These are phyloP conservation scores for Lichtheimia ramosa DNA, from an alignment of 371 early-diverging fungal species.

Conservation along the genomic window DNA sequence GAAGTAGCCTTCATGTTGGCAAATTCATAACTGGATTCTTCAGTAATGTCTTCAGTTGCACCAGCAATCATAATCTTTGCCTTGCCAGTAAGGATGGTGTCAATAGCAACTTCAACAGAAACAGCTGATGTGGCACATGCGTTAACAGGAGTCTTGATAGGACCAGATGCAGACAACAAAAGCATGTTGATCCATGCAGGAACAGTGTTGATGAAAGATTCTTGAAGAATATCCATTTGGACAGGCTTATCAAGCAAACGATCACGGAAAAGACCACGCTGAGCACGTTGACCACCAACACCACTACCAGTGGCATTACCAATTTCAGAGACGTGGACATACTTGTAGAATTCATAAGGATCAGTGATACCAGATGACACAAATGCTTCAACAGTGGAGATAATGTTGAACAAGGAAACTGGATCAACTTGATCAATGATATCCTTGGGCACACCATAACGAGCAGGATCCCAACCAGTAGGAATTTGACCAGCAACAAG, in stretches of 20 bases:
- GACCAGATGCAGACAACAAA: conserved; percentile 90
- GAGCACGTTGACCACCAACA: conserved; percentile 84
- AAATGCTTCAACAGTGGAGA: conserved; percentile 93
- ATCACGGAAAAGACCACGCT: conserved; percentile 78
- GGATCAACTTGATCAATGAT: conserved; percentile 90
- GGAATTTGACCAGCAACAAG: conserved; percentile 96
- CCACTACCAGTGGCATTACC: conserved; percentile 91
- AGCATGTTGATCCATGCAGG: conserved; percentile 98
- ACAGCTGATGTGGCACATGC: conserved; percentile 95
- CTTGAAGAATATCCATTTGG: conserved; percentile 94
- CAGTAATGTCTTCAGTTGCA: conserved; percentile 92
- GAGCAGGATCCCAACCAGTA: conserved; percentile 92
- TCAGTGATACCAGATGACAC: conserved; percentile 93
- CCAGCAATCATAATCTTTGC: conserved; percentile 95
- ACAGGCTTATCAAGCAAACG: conserved; percentile 84
- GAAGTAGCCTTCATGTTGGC: conserved; percentile 97
- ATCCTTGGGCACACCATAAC: conserved; percentile 95
- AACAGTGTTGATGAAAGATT: conserved; percentile 95
- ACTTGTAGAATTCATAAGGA: conserved; percentile 96
- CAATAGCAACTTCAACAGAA: conserved; percentile 91
- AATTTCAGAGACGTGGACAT: conserved; percentile 93
- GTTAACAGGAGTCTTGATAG: conserved; percentile 95
- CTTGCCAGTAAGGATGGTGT: conserved; percentile 88
- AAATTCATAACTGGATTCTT: conserved; percentile 94
- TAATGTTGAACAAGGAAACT: conserved; percentile 85